phyloP scores from a whole-genome alignment of 768 basidiomycete genomes.

The Leucogyrophana mollusca region DNA sequence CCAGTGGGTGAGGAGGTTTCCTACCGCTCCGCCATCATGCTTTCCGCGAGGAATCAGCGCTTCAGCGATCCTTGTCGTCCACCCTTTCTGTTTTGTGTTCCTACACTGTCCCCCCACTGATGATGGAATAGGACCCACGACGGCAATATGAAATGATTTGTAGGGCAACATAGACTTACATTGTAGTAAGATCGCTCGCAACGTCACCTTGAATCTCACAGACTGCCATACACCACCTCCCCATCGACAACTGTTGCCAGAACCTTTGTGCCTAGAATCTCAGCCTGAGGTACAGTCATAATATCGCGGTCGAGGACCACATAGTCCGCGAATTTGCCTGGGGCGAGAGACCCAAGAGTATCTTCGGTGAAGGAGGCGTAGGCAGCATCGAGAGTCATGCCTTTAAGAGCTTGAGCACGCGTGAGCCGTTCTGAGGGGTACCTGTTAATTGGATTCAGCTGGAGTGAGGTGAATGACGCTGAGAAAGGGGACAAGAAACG shows the following conservation, averaged over 20 bases:
- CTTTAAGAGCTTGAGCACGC: slow-evolving; percentile 78
- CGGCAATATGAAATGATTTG: too few relatives aligned
- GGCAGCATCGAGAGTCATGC: slow-evolving; percentile 89
- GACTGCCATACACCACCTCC: slow-evolving; percentile 54
- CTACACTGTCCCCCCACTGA: too few relatives aligned
- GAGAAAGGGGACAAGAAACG: slow-evolving; percentile 17
- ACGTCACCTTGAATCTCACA: too few relatives aligned
- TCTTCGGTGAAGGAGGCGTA: slow-evolving; percentile 82
- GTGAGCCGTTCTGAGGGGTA: slow-evolving; percentile 74
- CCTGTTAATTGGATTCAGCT: slow-evolving; percentile 45
- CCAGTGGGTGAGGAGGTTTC: too few relatives aligned
- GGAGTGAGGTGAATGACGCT: background rate
- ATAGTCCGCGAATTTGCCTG: slow-evolving; percentile 87
- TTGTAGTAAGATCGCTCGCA: too few relatives aligned
- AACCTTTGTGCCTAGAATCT: slow-evolving; percentile 68
- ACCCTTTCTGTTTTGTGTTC: too few relatives aligned
- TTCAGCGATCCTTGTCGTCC: too few relatives aligned
- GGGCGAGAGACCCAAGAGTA: slow-evolving; percentile 64
- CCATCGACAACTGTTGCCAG: slow-evolving; percentile 78
- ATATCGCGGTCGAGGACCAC: slow-evolving; percentile 82
- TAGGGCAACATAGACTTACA: too few relatives aligned
- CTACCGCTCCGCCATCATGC: too few relatives aligned
- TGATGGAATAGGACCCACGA: too few relatives aligned
- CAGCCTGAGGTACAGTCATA: slow-evolving; percentile 57
- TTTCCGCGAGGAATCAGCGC: too few relatives aligned